phyloP scores from a whole-genome alignment of 768 basidiomycete genomes.

The Mycena capillaripes region DNA sequence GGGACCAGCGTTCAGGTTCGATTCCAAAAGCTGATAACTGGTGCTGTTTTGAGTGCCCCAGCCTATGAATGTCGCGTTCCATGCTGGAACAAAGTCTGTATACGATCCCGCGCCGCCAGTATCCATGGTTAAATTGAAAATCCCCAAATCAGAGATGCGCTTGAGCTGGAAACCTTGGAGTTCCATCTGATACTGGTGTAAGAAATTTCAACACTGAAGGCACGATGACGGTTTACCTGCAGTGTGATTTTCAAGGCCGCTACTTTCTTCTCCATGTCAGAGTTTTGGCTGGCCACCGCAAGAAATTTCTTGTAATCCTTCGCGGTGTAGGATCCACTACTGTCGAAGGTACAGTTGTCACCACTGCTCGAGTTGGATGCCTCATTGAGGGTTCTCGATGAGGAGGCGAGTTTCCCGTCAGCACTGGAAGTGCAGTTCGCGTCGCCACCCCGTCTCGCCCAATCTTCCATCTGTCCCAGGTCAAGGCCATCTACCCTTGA shows the following conservation, averaged over 20 bases:
- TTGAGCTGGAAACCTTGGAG: background rate
- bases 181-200: background rate
- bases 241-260: too few species aligned
- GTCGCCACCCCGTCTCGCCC: background rate
- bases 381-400: background rate
- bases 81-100: background rate
- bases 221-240: background rate
- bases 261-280: background rate
- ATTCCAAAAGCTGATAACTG: too few species aligned
- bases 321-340: background rate
- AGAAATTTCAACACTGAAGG: background rate
- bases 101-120: background rate
- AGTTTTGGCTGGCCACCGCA: background rate
- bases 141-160: background rate
- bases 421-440: background rate
- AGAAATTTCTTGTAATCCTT: background rate
- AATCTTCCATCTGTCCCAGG: background rate
- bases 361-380: background rate
- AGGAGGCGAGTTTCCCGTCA: background rate
- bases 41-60: background rate
- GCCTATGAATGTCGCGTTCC: slow-evolving; percentile 4
- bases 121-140: slow-evolving; percentile 14
- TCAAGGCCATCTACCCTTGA: background rate
- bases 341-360: background rate
- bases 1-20: background rate